Evolutionary conservation across 257 asterid species (phyloP).

Genomic region (Vinca minor): DNA sequence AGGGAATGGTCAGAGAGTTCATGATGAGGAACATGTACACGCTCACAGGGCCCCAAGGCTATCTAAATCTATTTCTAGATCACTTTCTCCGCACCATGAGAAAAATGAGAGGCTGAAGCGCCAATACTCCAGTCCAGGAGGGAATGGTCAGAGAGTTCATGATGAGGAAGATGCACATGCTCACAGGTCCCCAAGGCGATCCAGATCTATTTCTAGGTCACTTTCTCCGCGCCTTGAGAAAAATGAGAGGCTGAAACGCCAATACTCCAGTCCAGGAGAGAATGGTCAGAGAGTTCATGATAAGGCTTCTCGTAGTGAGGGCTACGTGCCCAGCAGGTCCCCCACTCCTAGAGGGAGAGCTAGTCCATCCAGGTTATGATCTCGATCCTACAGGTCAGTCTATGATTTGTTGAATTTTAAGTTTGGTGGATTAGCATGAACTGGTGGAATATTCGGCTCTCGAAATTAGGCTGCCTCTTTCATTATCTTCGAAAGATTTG

Average conservation of each 20-base stretch:
- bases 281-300: too few relatives aligned
- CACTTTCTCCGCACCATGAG: constrained; percentile 39
- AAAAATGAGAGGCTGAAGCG: constrained; percentile 25
- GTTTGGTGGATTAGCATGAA: background rate
- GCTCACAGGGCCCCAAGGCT: too few relatives aligned
- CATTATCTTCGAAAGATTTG: background rate
- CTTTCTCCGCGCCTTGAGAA: too few relatives aligned
- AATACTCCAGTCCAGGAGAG: too few relatives aligned
- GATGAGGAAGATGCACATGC: constrained; percentile 24
- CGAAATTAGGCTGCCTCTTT: background rate
- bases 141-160: constrained; percentile 29
- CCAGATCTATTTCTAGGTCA: too few relatives aligned
- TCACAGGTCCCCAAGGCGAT: too few relatives aligned
- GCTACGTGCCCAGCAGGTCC: constrained; percentile 33
- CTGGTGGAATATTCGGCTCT: background rate
- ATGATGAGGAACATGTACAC: too few relatives aligned
- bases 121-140: constrained; percentile 33
- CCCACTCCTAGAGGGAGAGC: constrained; percentile 38
- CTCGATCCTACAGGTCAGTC: constrained; percentile 47
- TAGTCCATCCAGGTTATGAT: constrained; percentile 43
- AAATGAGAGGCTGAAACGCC: too few relatives aligned
- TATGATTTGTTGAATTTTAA: background rate
- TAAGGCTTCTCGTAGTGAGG: constrained; percentile 22
- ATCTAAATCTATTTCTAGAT: constrained; percentile 22
- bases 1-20: too few relatives aligned